A percentile compares a stretch with the other conserved stretches of the same genome.
Conservation (phyloP, 805 yeast genomes). For the Nakazawaea populi region DNA sequence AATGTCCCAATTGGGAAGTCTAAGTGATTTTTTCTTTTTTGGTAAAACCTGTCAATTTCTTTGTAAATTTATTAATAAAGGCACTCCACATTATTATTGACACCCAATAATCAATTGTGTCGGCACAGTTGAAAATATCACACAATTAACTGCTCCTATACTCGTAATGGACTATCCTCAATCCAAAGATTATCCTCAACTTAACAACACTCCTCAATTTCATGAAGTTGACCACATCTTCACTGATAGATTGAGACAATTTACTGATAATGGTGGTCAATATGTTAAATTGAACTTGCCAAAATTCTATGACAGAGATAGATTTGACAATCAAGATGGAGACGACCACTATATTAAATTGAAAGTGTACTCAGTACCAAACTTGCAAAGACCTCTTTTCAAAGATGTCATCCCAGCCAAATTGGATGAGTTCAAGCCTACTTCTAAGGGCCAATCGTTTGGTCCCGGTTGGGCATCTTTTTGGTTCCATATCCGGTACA, state of each 20-base stretch:
- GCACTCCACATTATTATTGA: too few relatives aligned
- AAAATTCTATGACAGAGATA: conserved; percentile 62
- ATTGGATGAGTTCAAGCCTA: conserved; percentile 45
- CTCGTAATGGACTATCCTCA: neutral
- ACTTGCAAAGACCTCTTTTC: conserved; percentile 58
- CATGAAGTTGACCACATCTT: conserved; percentile 74
- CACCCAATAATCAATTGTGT: too few relatives aligned
- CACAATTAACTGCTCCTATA: too few relatives aligned
- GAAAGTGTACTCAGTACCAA: conserved; percentile 70
- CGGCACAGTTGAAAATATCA: too few relatives aligned
- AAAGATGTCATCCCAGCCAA: conserved; percentile 45
- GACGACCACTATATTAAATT: conserved; percentile 41
- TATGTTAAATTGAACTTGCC: conserved; percentile 72
- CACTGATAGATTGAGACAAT: conserved; percentile 68
- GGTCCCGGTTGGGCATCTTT: conserved; percentile 98
- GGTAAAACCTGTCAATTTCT: too few relatives aligned
- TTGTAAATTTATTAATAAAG: too few relatives aligned
- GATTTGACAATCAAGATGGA: conserved; percentile 38
- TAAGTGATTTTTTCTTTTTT: neutral
- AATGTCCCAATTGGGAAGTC: neutral
- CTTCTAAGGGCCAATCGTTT: conserved; percentile 66
- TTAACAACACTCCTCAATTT: conserved; percentile 54
- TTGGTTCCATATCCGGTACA: conserved; percentile 73
- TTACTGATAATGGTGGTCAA: conserved; percentile 68
- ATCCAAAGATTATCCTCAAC: conserved; percentile 26